Evolutionary conservation across 768 basidiomycete species (phyloP).

Genomic region (Tulasnella sp.): DNA sequence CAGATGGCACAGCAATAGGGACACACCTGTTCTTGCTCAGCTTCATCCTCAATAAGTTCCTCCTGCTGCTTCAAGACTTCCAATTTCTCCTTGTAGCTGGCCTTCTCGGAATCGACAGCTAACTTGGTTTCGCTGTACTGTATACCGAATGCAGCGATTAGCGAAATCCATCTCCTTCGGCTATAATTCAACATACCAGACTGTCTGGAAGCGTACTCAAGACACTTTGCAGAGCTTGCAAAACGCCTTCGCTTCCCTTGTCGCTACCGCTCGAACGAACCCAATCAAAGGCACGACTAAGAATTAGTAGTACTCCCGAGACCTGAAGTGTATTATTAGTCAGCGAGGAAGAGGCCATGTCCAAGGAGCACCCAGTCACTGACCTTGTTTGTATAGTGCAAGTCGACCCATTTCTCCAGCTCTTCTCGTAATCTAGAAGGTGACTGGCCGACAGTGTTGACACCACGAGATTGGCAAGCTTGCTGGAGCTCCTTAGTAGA

Average conservation of each 20-base stretch:
- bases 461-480: constrained; percentile 88
- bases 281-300: constrained; percentile 92
- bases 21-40: constrained; percentile 77
- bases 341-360: not conserved
- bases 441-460: constrained; percentile 75
- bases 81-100: constrained; percentile 94
- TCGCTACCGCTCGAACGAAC: constrained; percentile 50
- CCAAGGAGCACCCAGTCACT: not conserved
- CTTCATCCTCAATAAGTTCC: constrained; percentile 97
- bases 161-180: not conserved
- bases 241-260: constrained; percentile 74
- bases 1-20: not conserved
- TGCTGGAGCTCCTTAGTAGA: constrained; percentile 85
- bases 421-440: constrained; percentile 84
- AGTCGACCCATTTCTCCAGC: constrained; percentile 78
- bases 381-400: constrained; percentile 70
- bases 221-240: constrained; percentile 76
- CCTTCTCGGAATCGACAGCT: constrained; percentile 85
- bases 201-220: constrained; percentile 88
- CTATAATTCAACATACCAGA: constrained; percentile 44
- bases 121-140: constrained; percentile 96
- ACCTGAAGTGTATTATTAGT: constrained; percentile 29
- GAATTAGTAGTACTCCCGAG: constrained; percentile 83
- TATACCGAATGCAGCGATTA: not conserved
- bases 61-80: constrained; percentile 97